phyloP scores from a whole-genome alignment of 139 green algal species.

The Chlorella sorokiniana region DNA sequence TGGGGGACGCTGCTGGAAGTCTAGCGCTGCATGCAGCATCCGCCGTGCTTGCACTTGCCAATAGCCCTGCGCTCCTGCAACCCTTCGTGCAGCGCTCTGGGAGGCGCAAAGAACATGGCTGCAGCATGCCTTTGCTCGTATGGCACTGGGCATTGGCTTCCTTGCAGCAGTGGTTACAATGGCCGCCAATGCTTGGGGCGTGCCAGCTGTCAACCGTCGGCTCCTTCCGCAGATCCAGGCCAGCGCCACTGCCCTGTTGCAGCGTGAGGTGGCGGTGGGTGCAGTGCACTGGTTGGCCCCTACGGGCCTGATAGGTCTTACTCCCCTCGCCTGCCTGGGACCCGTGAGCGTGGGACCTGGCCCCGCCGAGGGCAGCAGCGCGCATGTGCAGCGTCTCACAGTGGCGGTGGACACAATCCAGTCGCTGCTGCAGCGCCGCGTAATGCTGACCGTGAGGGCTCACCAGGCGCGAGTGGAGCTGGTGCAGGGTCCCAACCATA shows the following conservation, averaged over 20 bases:
- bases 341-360: conserved; percentile 57
- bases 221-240: conserved; percentile 30
- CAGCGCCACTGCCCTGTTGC: background rate
- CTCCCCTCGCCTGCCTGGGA: conserved; percentile 60
- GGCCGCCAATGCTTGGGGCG: conserved; percentile 51
- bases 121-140: conserved; percentile 4
- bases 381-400: conserved; percentile 34
- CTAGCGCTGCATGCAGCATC: too few relatives aligned
- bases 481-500: conserved; percentile 76
- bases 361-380: conserved; percentile 56
- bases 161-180: conserved; percentile 34
- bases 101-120: conserved; percentile 24
- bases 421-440: conserved; percentile 55
- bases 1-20: background rate
- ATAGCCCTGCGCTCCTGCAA: too few relatives aligned
- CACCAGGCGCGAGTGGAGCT: conserved; percentile 45
- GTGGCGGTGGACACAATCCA: conserved; percentile 61
- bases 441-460: conserved; percentile 58
- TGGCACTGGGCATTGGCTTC: conserved; percentile 22
- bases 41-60: background rate
- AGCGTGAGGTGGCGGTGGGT: conserved; percentile 53
- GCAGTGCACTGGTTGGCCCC: conserved; percentile 58
- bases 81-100: conserved; percentile 29
- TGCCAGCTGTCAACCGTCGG: conserved; percentile 43
- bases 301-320: conserved; percentile 57